Conservation (phyloP, 2,329 filamentous ascomycete genomes). For the Cladophialophora yegresii region DNA sequence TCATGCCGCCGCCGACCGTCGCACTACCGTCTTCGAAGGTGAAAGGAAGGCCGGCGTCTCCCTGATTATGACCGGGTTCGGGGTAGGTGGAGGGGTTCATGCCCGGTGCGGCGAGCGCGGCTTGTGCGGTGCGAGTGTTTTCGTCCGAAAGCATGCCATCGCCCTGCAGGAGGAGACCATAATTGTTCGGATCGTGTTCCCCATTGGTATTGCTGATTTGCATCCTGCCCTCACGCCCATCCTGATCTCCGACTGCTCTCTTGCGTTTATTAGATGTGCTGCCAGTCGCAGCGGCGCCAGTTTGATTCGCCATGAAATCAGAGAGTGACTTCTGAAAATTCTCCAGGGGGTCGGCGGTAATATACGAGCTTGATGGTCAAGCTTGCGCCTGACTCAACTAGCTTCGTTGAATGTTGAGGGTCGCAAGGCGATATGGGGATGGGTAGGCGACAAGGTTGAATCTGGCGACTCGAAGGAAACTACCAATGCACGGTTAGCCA, state of each 20-base stretch:
- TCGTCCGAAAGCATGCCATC: constrained; percentile 49
- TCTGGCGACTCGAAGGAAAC: constrained; percentile 13
- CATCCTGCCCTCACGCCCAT: constrained; percentile 28
- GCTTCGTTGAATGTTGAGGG: constrained; percentile 12
- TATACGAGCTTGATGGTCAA: constrained; percentile 19
- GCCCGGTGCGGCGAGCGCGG: constrained; percentile 48
- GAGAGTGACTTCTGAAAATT: neutral
- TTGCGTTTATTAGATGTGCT: constrained; percentile 37
- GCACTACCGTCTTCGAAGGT: constrained; percentile 32
- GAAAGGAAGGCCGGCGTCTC: constrained; percentile 32
- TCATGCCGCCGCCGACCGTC: constrained; percentile 34
- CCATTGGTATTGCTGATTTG: constrained; percentile 33
- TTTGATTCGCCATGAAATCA: constrained; percentile 19
- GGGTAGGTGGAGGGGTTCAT: constrained; percentile 49
- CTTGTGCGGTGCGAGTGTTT: constrained; percentile 51
- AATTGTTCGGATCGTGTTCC: constrained; percentile 43
- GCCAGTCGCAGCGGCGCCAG: constrained; percentile 1
- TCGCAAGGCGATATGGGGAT: constrained; percentile 27
- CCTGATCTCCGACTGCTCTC: constrained; percentile 31
- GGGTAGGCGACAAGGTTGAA: constrained; percentile 32
- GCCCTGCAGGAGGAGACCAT: constrained; percentile 52
- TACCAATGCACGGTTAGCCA: constrained; percentile 25
- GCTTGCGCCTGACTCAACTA: constrained; percentile 6
- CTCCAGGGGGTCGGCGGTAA: neutral
- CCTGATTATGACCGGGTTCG: constrained; percentile 45